Evolutionary conservation across 129 eudicot species (phyloP), one percentile per base, ranked within the genome.

Genomic region (Helichrysum umbraculigerum): DNA sequence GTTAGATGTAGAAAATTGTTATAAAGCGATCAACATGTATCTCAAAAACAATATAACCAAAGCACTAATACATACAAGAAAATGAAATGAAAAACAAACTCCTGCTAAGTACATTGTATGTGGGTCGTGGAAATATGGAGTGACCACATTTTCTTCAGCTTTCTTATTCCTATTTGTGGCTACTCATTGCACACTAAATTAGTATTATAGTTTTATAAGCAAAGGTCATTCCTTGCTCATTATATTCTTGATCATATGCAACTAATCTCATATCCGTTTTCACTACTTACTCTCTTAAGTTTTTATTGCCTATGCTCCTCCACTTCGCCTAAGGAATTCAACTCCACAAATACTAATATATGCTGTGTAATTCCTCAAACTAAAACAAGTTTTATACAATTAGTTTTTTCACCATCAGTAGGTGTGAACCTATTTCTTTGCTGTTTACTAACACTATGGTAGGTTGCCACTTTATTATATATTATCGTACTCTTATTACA

Each of bases 31-130:
- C 22, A 37, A 60, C 72, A 33, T 25, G 50, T 14, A n/a, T 57
- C 60, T 25, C 41, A 52, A 68, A 21, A 68, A 68, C 50, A 22
- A 25, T 34, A 37, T 73, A 73, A 30, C 28, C 29, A 30, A 79
- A 71, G 34, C 30, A 19, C 42, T 42, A n/a, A 33, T 64, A 56
- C 15, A 59, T 30, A 54, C 72, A 75, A 68, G 62, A 78, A 47
- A 20, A 47, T 14, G 16, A 73, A 71, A 15, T 42, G 22, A 28
- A 66, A 63, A 20, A 57, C 51, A 66, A 72, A 44, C 68, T 80
- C 70, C 32, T 32, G 17, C n/a, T 19, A 56, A 22, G 12, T 67
- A 70, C 21, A 57, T 20, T 22, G 22, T 72, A 20, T 29, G 62
- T 10, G 59, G 29, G 29, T 10, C 44, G 50, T 54, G 83, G 41